These are phyloP conservation scores for Corymbia calophylla DNA, from an alignment of 441 rosid genomes.

Conservation along the genomic window DNA sequence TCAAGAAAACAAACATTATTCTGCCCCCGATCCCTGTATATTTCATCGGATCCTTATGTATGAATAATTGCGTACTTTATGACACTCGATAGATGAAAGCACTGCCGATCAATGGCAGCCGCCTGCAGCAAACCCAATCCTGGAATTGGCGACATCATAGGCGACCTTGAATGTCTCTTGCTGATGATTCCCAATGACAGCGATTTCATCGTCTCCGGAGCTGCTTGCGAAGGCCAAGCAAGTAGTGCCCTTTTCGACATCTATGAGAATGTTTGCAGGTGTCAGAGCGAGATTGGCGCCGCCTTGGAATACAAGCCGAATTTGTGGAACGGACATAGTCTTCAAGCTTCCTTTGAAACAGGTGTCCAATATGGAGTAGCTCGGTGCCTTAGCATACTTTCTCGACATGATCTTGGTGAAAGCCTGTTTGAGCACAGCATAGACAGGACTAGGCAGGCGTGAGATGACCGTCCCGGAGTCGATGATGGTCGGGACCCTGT, in stretches of 20 bases:
- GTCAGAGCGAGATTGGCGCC: slow-evolving; percentile 28
- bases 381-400: slow-evolving; percentile 20
- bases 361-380: slow-evolving; percentile 27
- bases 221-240: slow-evolving; percentile 37
- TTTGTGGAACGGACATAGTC: slow-evolving; percentile 22
- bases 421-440: slow-evolving; percentile 18
- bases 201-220: neutral
- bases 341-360: slow-evolving; percentile 31
- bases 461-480: slow-evolving; percentile 53
- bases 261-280: slow-evolving; percentile 21
- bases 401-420: slow-evolving; percentile 24
- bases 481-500: slow-evolving; percentile 31
- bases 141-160: slow-evolving; percentile 27
- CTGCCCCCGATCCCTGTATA: neutral
- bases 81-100: neutral
- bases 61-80: neutral
- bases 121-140: slow-evolving; percentile 21
- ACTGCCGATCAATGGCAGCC: neutral
- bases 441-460: slow-evolving; percentile 32
- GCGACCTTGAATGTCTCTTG: slow-evolving; percentile 31
- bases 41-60: neutral
- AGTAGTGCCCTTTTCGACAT: slow-evolving; percentile 16
- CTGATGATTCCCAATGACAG: slow-evolving; percentile 39
- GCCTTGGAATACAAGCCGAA: slow-evolving; percentile 28
- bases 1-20: neutral